Evolutionary conservation across 2,329 filamentous ascomycete species (phyloP).

Genomic region (Talaromyces sp.): DNA sequence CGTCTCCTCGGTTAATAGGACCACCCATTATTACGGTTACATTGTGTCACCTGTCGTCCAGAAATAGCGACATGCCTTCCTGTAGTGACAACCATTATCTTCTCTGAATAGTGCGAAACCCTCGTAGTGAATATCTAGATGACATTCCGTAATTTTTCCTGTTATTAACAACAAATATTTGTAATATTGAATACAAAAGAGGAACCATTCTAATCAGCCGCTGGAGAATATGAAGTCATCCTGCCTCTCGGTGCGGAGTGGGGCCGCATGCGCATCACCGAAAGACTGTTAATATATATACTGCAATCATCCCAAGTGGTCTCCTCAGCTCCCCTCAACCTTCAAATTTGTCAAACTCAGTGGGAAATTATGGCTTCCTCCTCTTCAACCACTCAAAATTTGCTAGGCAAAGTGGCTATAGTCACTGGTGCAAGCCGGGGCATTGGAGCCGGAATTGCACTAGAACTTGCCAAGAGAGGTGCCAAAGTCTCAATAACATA

Average conservation of each 20-base stretch:
- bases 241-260: neutral
- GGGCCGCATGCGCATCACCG: neutral
- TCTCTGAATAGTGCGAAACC: neutral
- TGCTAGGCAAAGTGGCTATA: constrained; percentile 36
- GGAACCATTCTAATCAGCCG: neutral
- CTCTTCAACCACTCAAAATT: neutral
- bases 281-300: neutral
- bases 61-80: neutral
- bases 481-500: constrained; percentile 42
- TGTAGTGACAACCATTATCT: neutral
- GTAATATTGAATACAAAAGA: too few species aligned
- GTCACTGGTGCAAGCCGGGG: constrained; percentile 48
- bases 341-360: neutral
- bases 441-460: constrained; percentile 45
- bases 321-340: neutral
- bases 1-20: neutral
- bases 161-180: neutral
- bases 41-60: neutral
- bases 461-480: constrained; percentile 44
- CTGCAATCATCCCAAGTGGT: neutral
- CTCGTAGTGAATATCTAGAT: neutral
- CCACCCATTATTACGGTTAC: neutral
- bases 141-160: neutral
- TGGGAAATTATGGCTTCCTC: neutral
- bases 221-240: neutral